phyloP scores from a whole-genome alignment of 495 filamentous ascomycete species.

The Xylaria grammica region DNA sequence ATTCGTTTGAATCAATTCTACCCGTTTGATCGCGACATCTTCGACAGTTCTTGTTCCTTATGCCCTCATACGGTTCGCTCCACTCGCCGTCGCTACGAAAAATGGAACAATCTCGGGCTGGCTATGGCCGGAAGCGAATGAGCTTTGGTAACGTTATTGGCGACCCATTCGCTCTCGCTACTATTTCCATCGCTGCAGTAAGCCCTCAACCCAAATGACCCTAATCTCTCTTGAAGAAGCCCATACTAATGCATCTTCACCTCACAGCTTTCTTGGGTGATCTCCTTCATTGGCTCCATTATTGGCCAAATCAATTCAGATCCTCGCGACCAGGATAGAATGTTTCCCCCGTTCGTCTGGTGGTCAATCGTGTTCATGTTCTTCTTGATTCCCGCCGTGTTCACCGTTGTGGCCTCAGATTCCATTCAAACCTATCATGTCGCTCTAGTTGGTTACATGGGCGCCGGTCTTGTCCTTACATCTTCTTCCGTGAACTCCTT shows the following conservation, averaged over 20 bases:
- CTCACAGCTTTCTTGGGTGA: slow-evolving; percentile 87
- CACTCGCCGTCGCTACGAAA: slow-evolving; percentile 78
- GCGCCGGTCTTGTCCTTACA: slow-evolving; percentile 79
- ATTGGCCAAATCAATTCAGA: slow-evolving; percentile 64
- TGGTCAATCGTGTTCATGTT: slow-evolving; percentile 88
- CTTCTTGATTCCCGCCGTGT: slow-evolving; percentile 77
- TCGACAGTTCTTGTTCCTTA: slow-evolving; percentile 48
- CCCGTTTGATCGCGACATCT: slow-evolving; percentile 22
- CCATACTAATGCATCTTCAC: slow-evolving; percentile 7
- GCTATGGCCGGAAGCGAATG: slow-evolving; percentile 64
- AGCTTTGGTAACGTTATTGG: slow-evolving; percentile 88
- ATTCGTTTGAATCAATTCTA: slow-evolving; percentile 19
- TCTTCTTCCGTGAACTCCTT: slow-evolving; percentile 82
- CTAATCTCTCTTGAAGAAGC: not conserved
- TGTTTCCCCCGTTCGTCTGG: slow-evolving; percentile 87
- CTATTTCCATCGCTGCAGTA: slow-evolving; percentile 89
- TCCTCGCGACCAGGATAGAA: slow-evolving; percentile 29
- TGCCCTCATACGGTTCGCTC: slow-evolving; percentile 76
- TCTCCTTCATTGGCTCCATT: slow-evolving; percentile 84
- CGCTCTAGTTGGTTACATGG: slow-evolving; percentile 87
- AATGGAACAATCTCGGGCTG: slow-evolving; percentile 71
- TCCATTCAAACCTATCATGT: slow-evolving; percentile 85
- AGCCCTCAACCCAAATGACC: slow-evolving; percentile 39
- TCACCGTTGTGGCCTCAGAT: slow-evolving; percentile 80
- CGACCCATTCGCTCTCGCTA: slow-evolving; percentile 95